These are phyloP conservation scores for Ceratobasidium sp. DNA, from an alignment of 1,284 basidiomycete genomes.

Conservation along the genomic window DNA sequence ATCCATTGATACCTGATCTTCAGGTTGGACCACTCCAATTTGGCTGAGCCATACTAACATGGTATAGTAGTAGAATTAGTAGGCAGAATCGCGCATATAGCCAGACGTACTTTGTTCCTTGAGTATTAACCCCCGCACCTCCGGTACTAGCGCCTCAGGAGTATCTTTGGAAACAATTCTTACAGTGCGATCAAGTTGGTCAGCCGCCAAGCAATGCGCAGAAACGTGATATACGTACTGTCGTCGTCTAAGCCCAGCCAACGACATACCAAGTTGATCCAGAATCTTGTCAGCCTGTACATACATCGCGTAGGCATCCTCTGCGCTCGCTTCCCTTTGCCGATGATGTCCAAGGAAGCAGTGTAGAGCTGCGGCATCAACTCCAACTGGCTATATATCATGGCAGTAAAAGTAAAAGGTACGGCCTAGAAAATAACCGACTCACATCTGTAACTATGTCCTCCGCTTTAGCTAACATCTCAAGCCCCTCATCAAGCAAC, in stretches of 20 bases:
- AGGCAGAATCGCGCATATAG: conserved; percentile 20
- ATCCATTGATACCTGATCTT: conserved; percentile 60
- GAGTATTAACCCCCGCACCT: conserved; percentile 74
- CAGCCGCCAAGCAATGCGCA: neutral
- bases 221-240: conserved; percentile 44
- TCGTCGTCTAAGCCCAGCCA: conserved; percentile 48
- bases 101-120: conserved; percentile 77
- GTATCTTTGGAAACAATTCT: conserved; percentile 47
- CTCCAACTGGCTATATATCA: conserved; percentile 57
- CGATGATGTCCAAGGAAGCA: conserved; percentile 68
- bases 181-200: neutral
- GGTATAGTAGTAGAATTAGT: conserved; percentile 42
- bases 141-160: conserved; percentile 74
- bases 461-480: conserved; percentile 67
- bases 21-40: conserved; percentile 70
- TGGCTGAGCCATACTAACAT: conserved; percentile 75
- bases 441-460: conserved; percentile 52
- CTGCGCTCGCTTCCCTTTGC: conserved; percentile 63
- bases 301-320: conserved; percentile 63
- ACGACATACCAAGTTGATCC: conserved; percentile 62
- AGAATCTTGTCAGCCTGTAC: conserved; percentile 53
- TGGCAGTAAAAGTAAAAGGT: neutral
- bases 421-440: conserved; percentile 19
- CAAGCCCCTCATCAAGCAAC: conserved; percentile 67
- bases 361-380: conserved; percentile 72